Base-by-base conservation (phyloP, 352 stramenopile genomes). In the Elongisporangium prolatum region DNA sequence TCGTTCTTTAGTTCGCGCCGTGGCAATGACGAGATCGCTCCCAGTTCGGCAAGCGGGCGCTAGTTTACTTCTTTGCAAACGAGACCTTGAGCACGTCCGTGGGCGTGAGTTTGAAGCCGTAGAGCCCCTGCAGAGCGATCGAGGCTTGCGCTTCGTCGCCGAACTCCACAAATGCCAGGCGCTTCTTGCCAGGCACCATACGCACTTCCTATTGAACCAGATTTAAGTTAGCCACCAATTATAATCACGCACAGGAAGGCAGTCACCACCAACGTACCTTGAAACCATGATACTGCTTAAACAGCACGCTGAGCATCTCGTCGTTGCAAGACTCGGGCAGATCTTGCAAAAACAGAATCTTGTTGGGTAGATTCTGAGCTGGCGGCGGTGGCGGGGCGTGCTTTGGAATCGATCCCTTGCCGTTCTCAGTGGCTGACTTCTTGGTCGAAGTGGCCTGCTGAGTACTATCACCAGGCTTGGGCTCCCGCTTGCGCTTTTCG, bases 91-190 rank as follows among this genome's bases (percentile, higher is more conserved):
- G 82, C 56, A 58, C 64, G 37, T 95, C 85, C 37, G 84, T 91
- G 21, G 85, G 78, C 51, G 83, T 93, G 65, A 95, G 77, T 64
- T 93, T 93, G 68, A 95, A 95, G 28, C 85, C 83, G 50, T 72
- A 76, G 48, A 95, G 84, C 11, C 81, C 83, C 61, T 95, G 83
- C 57, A 93, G 64, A 25, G 85, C 85, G 59, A 93, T 91, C 47
- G 79, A 71, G 3, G 85, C 85, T 64, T 95, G 85, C 14, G 82
- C 76, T 51, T 95, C 85, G 63, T 95, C 83, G 48, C 77, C 85
- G 86, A 98, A 99, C 77, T 99, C 95, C 63, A 99, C 92, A 68
- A 98, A 98, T 54, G 93, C 96, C 54, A 98, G 72, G 6, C 95
- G 93, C 65, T 88, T 89, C 62, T 97, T 96, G 55, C 91, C 91